Base-by-base conservation (phyloP, 495 filamentous ascomycete genomes). In the Barbatosphaeria neglecta region DNA sequence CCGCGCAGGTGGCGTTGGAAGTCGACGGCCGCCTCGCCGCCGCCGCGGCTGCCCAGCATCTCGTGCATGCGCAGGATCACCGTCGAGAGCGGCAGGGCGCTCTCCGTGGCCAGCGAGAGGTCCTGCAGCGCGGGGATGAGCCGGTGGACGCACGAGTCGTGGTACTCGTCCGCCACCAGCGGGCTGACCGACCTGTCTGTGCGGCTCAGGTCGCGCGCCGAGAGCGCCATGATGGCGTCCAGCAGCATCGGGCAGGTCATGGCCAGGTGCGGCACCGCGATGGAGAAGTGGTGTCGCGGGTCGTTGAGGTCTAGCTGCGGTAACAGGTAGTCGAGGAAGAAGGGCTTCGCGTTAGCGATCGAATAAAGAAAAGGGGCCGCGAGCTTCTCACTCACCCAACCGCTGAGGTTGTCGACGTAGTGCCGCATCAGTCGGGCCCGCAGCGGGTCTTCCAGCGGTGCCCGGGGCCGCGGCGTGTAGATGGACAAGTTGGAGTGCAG, bases 61-160 rank as follows among this genome's bases (percentile, higher is more conserved):
- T 47, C 45, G 22, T 47, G 45, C 45, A 47, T 47, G 15, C 45
- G 45, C 4, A 47, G 45, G 39, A 47, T 47, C 1, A 47, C 45
- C 15, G 45, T 47, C 11, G 45, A 47, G 4, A 47, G 45, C 35
- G 45, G 35, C 45, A 47, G 18, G 20, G 37, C 45, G 22, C 37
- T 47, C 45, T 47, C 45, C 13, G 45, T 22, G 3, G 45, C 45
- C n/a, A 38, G 37, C 4, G 45, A 38, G 18, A 47, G 16, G 22
- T 47, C 45, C 25, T 47, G 22, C 25, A 47, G 22, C n/a, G 45
- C 45, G 10, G 45, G 35, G 9, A 47, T 47, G 5, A 47, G 45
- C 22, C 45, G 45, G 37, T 27, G 25, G 7, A 47, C 45, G 33
- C 45, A 47, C 4, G 35, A 40, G 16, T 47, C 37, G 35, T 47